phyloP scores from a whole-genome alignment of 352 stramenopile species.

The Pythium grandisporangium region DNA sequence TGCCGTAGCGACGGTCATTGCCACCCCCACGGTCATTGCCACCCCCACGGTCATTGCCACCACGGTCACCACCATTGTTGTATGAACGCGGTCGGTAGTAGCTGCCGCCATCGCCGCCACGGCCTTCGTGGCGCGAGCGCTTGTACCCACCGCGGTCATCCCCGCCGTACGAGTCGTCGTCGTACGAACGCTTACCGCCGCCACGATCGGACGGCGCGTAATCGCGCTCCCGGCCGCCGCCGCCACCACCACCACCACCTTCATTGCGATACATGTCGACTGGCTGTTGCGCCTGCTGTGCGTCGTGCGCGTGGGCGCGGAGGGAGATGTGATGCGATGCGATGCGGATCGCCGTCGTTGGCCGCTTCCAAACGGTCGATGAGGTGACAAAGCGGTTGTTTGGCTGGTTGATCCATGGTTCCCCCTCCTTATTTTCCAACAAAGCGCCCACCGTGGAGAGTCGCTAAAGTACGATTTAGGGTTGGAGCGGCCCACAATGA shows the following conservation, averaged over 20 bases:
- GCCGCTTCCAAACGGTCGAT: too few species aligned
- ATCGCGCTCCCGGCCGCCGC: conserved; percentile 6
- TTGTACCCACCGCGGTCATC: conserved; percentile 38
- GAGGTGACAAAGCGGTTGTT: too few species aligned
- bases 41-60: conserved; percentile 13
- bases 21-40: conserved; percentile 23
- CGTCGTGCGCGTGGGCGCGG: too few species aligned
- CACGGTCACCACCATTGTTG: conserved; percentile 11
- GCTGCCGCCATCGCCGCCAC: conserved; percentile 7
- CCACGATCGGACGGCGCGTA: conserved; percentile 9
- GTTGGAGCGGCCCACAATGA: too few species aligned
- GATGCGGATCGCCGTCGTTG: too few species aligned
- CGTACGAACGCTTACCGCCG: conserved; percentile 53
- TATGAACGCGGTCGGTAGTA: conserved; percentile 14
- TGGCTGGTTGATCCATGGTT: too few species aligned
- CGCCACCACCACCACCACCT: conserved; percentile 11
- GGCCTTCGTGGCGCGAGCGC: conserved; percentile 43
- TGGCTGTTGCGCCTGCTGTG: too few species aligned
- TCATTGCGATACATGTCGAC: conserved; percentile 14
- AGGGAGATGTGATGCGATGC: too few species aligned
- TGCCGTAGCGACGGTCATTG: conserved; percentile 3
- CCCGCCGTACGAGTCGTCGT: conserved; percentile 27
- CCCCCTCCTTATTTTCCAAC: too few species aligned
- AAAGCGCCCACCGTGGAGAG: too few species aligned
- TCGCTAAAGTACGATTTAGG: too few species aligned